Conservation (phyloP, 768 basidiomycete species). For the Phlebiopsis flavidoalba region DNA sequence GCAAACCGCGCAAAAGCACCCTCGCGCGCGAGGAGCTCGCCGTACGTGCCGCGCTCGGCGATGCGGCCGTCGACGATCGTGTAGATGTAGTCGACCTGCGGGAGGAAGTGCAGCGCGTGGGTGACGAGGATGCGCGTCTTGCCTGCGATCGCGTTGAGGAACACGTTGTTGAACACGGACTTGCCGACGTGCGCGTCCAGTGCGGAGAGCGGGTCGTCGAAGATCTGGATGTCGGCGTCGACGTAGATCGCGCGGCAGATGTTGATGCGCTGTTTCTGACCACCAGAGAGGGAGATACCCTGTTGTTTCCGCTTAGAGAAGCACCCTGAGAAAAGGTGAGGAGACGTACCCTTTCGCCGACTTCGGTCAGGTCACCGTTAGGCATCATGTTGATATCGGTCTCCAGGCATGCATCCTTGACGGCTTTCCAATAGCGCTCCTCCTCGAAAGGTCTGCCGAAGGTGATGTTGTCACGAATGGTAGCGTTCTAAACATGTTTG, state of each 20-base stretch:
- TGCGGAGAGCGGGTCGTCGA: slow-evolving; percentile 68
- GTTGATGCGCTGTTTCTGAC: slow-evolving; percentile 65
- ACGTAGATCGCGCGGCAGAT: slow-evolving; percentile 68
- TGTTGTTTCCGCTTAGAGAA: slow-evolving; percentile 30
- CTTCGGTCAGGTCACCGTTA: slow-evolving; percentile 71
- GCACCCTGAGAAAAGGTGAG: too few species aligned
- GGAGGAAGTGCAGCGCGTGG: slow-evolving; percentile 50
- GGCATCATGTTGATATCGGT: slow-evolving; percentile 61
- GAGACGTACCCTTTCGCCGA: slow-evolving; percentile 19
- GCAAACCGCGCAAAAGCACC: slow-evolving; percentile 56
- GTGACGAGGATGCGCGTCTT: slow-evolving; percentile 54
- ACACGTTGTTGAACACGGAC: slow-evolving; percentile 60
- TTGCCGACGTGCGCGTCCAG: slow-evolving; percentile 76
- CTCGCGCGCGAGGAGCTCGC: slow-evolving; percentile 40
- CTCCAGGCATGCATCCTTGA: slow-evolving; percentile 55
- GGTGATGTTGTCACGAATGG: slow-evolving; percentile 49
- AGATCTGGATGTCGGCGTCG: slow-evolving; percentile 53
- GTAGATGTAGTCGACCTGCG: slow-evolving; percentile 47
- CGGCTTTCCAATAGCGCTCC: slow-evolving; percentile 56
- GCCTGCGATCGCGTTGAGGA: slow-evolving; percentile 42
- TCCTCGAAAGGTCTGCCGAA: slow-evolving; percentile 66
- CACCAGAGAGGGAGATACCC: slow-evolving; percentile 62
- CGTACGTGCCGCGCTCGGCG: slow-evolving; percentile 47
- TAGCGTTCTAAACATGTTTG: neutral
- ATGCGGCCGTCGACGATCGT: slow-evolving; percentile 39